These are phyloP conservation scores for Moesziomyces sp. DNA, from an alignment of 1,284 basidiomycete genomes.

Conservation along the genomic window DNA sequence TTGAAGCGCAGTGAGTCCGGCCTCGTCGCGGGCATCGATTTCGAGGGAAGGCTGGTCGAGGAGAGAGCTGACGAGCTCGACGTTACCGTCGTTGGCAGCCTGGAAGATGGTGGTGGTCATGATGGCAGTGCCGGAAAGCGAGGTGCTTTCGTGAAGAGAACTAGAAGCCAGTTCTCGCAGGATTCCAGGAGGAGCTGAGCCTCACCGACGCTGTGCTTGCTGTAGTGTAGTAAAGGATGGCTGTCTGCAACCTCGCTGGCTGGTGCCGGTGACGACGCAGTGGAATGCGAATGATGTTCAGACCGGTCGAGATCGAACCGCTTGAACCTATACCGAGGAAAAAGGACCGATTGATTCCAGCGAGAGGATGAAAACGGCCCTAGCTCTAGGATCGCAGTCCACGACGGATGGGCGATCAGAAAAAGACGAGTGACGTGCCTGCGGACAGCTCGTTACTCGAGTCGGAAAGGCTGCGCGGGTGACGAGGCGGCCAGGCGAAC, in stretches of 20 bases:
- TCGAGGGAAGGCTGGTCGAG: slow-evolving; percentile 50
- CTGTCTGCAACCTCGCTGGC: not conserved
- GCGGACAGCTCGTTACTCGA: too few species aligned
- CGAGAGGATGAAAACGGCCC: not conserved
- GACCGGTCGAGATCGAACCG: too few species aligned
- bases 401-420: too few species aligned
- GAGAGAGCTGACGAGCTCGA: slow-evolving; percentile 48
- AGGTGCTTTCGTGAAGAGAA: not conserved
- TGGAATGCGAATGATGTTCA: not conserved
- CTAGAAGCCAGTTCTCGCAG: slow-evolving; percentile 7
- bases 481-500: not conserved
- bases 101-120: slow-evolving; percentile 60
- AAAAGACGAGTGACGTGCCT: not conserved
- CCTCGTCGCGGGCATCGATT: slow-evolving; percentile 50
- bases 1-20: slow-evolving; percentile 49
- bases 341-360: not conserved
- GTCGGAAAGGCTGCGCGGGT: too few species aligned
- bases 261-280: not conserved
- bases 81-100: slow-evolving; percentile 56
- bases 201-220: slow-evolving; percentile 18
- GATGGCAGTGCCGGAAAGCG: slow-evolving; percentile 8
- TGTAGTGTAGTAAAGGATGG: not conserved
- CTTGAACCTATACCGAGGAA: too few species aligned
- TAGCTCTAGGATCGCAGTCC: not conserved
- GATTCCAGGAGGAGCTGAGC: slow-evolving; percentile 37